These are phyloP conservation scores for Monilinia fructicola DNA, from an alignment of 2,329 filamentous ascomycete species.

Conservation along the genomic window DNA sequence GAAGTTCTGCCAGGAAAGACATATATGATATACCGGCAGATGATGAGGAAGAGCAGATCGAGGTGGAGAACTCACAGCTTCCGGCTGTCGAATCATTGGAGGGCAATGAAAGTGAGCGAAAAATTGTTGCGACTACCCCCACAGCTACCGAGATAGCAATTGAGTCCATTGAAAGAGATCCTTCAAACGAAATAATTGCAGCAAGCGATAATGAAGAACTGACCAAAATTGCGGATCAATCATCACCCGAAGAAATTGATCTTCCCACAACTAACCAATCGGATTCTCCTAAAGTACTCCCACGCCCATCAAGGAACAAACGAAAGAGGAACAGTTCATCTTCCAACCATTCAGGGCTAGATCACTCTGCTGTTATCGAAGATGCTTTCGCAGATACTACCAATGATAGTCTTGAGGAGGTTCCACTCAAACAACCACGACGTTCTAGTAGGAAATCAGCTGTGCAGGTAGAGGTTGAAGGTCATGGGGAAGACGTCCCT, in stretches of 20 bases:
- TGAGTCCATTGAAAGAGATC: conserved; percentile 11
- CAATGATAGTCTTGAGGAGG: background rate
- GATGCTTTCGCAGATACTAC: background rate
- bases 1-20: conserved; percentile 31
- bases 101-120: background rate
- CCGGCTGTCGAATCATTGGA: background rate
- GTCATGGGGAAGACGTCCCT: background rate
- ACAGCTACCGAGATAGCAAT: conserved; percentile 3
- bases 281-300: background rate
- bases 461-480: background rate
- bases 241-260: background rate
- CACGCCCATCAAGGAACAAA: conserved; percentile 31
- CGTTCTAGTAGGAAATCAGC: conserved; percentile 13
- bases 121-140: background rate
- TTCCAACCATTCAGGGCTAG: conserved; percentile 1
- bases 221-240: background rate
- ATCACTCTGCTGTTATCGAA: background rate
- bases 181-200: background rate
- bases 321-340: conserved; percentile 29
- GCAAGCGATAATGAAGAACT: background rate
- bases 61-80: background rate
- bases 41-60: conserved; percentile 19
- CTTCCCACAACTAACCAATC: background rate
- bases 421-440: background rate
- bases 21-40: conserved; percentile 32